A percentile compares a stretch with the other conserved stretches of the same genome.
Conservation (phyloP, 208 protist genomes). For the Baffinella frigidus region DNA sequence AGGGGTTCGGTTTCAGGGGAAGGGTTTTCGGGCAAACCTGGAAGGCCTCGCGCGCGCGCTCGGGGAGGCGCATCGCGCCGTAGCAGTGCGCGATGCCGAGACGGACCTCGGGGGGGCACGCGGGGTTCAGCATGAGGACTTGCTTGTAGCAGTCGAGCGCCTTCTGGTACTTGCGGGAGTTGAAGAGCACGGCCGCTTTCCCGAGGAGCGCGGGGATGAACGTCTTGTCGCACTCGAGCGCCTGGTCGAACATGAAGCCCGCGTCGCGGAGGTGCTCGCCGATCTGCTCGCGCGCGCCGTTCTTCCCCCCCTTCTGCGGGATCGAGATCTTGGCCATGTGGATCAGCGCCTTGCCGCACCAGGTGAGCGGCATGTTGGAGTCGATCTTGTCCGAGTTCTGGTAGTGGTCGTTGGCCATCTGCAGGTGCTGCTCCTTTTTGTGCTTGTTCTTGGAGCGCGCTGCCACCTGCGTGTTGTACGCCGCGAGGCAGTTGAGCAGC, state of each 20-base stretch:
- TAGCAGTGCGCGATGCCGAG: constrained; percentile 16
- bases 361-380: background rate
- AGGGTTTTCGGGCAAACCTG: no score
- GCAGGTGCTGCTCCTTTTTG: constrained; percentile 20
- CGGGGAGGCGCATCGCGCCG: background rate
- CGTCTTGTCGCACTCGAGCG: background rate
- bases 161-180: background rate
- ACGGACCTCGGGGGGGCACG: constrained; percentile 3
- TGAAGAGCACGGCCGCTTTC: constrained; percentile 6
- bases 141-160: constrained; percentile 1
- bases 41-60: background rate
- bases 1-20: no score
- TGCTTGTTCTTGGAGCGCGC: constrained; percentile 26
- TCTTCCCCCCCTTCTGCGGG: background rate
- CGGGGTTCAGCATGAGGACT: background rate
- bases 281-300: background rate
- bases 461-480: background rate
- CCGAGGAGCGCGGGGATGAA: constrained; percentile 17
- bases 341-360: constrained; percentile 1
- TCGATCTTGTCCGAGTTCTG: constrained; percentile 42
- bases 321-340: constrained; percentile 34
- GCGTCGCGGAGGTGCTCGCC: background rate
- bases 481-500: constrained; percentile 45
- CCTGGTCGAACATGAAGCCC: constrained; percentile 7
- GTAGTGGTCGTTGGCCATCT: background rate